These are phyloP conservation scores for Lepiota venenata DNA, from an alignment of 768 basidiomycete genomes.

Conservation along the genomic window DNA sequence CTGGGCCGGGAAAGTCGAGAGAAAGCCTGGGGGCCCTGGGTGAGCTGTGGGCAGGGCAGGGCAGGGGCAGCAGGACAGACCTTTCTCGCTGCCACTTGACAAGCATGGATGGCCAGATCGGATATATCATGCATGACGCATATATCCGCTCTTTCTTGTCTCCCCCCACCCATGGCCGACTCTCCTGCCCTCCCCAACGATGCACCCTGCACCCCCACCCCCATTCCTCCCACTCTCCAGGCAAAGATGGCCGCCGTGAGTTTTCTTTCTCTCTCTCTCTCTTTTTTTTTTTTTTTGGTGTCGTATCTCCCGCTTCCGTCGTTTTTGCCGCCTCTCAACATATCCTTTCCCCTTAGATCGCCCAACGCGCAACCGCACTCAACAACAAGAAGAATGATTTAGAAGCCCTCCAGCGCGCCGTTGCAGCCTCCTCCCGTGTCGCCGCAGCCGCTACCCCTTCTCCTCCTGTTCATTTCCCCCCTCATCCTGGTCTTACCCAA, in stretches of 20 bases:
- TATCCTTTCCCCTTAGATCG: constrained; percentile 8
- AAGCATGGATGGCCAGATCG: constrained; percentile 11
- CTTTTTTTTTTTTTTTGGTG: not conserved
- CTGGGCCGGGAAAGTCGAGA: constrained; percentile 52
- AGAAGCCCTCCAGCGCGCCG: constrained; percentile 11
- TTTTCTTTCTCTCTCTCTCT: constrained; percentile 21
- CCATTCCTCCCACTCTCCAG: constrained; percentile 86
- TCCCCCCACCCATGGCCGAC: constrained; percentile 1
- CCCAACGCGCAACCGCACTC: constrained; percentile 9
- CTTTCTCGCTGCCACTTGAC: constrained; percentile 43
- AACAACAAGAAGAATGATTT: constrained; percentile 8
- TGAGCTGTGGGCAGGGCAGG: not conserved
- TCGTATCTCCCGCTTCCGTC: too few species aligned
- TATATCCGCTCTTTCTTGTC: constrained; percentile 1
- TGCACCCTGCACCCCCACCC: constrained; percentile 37
- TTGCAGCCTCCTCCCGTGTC: not conserved
- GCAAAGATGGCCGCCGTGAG: constrained; percentile 90
- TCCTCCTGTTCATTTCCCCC: not conserved
- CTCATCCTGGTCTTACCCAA: not conserved
- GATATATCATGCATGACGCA: constrained; percentile 16
- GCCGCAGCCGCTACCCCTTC: not conserved
- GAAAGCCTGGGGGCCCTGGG: constrained; percentile 24
- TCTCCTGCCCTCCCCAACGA: constrained; percentile 13
- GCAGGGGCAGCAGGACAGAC: not conserved
- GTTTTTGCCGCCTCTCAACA: too few species aligned